Evolutionary conservation across 768 basidiomycete genomes (phyloP), one percentile per base, ranked within the genome.

Genomic region (Russula ochroleuca): DNA sequence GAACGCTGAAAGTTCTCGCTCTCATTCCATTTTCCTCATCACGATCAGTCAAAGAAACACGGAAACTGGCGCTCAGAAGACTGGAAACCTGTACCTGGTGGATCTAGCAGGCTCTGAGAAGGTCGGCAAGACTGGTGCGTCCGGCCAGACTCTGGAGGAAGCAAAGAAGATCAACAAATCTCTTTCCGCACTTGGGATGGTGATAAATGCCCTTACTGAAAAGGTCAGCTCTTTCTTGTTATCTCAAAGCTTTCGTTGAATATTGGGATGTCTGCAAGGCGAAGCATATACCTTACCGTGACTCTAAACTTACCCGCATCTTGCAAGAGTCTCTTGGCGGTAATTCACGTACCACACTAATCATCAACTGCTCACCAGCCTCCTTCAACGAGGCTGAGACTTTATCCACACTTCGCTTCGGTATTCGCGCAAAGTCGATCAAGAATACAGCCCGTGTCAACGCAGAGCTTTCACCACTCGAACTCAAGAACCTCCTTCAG

Each of bases 101-200:
- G 97, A 99, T 81, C 80, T 99, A 67, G 97, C 97, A 61, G 97
- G 97, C 70, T 97, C 94, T 23, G 97, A 99, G 77, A 99, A 99
- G 77, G 95, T 99, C 61, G 96, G 96, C 53, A 99, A 99, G 81
- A 99, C 97, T 47, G 97, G 97, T 21, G 97, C 97, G 56, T 98
- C 95, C 2, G 97, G 97, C 1, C 98, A 99, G 75, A 99, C 97
- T 28, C 78, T 99, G 9, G 97, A 99, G 75, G 97, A 99, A 76
- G 97, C 97, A 15, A 99, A 99, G 86, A 99, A 99, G 82, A 99
- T 99, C 78, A 99, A 99, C 80, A 99, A 99, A 76, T 94, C 91
- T 33, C 78, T 99, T 31, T 96, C 94, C 19, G 97, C 97, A 13
- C 83, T 99, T 67, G 97, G 97, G 41, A 98, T 98, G 94, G 97